phyloP scores from a whole-genome alignment of 768 basidiomycete genomes.

The Mycena rebaudengoi region DNA sequence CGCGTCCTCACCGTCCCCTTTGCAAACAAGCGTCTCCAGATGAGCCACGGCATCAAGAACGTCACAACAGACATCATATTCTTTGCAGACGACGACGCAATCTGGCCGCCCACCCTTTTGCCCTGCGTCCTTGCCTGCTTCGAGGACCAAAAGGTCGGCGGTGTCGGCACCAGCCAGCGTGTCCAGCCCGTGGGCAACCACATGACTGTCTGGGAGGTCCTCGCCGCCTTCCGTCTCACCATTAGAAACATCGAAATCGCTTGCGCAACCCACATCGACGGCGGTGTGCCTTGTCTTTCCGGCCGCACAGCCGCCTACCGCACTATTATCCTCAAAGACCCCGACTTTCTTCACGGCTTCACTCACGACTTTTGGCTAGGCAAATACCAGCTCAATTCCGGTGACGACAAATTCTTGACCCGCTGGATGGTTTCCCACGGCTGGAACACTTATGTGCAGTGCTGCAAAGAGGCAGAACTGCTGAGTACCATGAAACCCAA shows the following conservation, averaged over 20 bases:
- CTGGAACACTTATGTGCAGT: conserved; percentile 94
- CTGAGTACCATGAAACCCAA: conserved; percentile 96
- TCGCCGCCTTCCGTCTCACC: conserved; percentile 91
- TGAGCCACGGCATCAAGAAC: conserved; percentile 92
- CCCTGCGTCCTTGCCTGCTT: conserved; percentile 91
- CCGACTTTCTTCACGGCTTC: conserved; percentile 91
- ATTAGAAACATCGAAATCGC: conserved; percentile 96
- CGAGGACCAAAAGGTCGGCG: conserved; percentile 93
- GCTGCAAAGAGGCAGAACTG: conserved; percentile 85
- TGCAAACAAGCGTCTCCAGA: conserved; percentile 94
- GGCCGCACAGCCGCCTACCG: conserved; percentile 94
- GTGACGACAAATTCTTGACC: conserved; percentile 94
- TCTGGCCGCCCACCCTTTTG: conserved; percentile 93
- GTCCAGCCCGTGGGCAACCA: conserved; percentile 79
- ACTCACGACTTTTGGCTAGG: conserved; percentile 94
- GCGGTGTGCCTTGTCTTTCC: conserved; percentile 90
- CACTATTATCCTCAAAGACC: conserved; percentile 94
- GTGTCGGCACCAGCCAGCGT: conserved; percentile 90
- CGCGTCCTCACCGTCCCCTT: conserved; percentile 91
- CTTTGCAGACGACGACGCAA: conserved; percentile 95
- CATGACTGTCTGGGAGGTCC: conserved; percentile 96
- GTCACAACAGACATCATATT: conserved; percentile 93
- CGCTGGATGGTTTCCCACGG: conserved; percentile 97
- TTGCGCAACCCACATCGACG: conserved; percentile 90
- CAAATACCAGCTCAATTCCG: conserved; percentile 94